A percentile compares a stretch with the other conserved stretches of the same genome.
These are phyloP conservation scores for Linderniella brevidens DNA, from an alignment of 257 asterid species.

Conservation along the genomic window DNA sequence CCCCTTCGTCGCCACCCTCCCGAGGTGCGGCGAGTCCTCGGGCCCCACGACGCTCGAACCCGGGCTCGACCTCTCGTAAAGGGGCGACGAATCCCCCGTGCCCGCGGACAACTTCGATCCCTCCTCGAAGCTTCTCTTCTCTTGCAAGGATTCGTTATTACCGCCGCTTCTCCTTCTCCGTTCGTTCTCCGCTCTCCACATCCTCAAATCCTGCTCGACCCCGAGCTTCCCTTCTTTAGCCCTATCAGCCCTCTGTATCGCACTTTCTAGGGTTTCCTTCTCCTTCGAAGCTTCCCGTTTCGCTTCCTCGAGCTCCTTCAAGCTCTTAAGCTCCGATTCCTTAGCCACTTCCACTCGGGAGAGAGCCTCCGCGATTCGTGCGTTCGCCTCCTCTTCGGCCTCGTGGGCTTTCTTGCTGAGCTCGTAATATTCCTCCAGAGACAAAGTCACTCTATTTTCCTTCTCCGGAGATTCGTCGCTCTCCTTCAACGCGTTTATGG, in stretches of 20 bases:
- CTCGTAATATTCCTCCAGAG: slow-evolving; percentile 72
- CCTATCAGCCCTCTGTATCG: slow-evolving; percentile 52
- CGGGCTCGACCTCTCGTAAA: slow-evolving; percentile 29
- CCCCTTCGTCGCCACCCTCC: neutral
- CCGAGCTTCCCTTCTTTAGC: slow-evolving; percentile 71
- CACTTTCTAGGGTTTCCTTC: slow-evolving; percentile 37
- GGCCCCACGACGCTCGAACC: slow-evolving; percentile 31
- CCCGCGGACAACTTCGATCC: slow-evolving; percentile 11
- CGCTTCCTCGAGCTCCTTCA: slow-evolving; percentile 67
- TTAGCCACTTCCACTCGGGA: slow-evolving; percentile 66
- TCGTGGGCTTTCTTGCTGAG: slow-evolving; percentile 80
- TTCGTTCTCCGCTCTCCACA: slow-evolving; percentile 74
- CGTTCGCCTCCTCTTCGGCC: slow-evolving; percentile 72
- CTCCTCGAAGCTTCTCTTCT: slow-evolving; percentile 14
- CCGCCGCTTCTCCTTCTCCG: slow-evolving; percentile 54
- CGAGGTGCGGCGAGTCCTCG: slow-evolving; percentile 8
- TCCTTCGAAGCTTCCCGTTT: slow-evolving; percentile 29
- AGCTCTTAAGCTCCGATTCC: slow-evolving; percentile 53
- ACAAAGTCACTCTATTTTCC: slow-evolving; percentile 38
- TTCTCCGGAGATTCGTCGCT: slow-evolving; percentile 54
- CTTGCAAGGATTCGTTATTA: slow-evolving; percentile 15
- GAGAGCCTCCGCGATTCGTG: slow-evolving; percentile 46
- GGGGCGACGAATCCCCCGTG: slow-evolving; percentile 14
- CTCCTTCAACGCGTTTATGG: slow-evolving; percentile 61
- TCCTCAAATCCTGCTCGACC: slow-evolving; percentile 70